These are phyloP conservation scores for Butyriboletus appendiculatus DNA, from an alignment of 1,284 basidiomycete species.

Conservation along the genomic window DNA sequence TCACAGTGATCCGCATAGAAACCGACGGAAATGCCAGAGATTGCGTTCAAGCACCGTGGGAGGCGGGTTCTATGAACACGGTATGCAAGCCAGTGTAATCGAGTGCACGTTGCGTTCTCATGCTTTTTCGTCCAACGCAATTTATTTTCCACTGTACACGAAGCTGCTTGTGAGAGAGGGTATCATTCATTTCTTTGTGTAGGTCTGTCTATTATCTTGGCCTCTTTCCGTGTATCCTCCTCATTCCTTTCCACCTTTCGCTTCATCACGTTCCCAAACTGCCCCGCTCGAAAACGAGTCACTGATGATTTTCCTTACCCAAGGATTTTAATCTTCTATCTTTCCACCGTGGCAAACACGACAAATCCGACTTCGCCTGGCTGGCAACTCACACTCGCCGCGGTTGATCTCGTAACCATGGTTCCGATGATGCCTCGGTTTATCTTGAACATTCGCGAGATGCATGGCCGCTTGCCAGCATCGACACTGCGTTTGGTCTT, in stretches of 20 bases:
- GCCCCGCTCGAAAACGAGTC: too few species aligned
- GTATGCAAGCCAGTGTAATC: too few species aligned
- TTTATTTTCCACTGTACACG: not conserved
- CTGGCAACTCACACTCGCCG: not conserved
- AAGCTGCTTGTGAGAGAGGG: constrained; percentile 5
- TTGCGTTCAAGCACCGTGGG: too few species aligned
- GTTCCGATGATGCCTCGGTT: not conserved
- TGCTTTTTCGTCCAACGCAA: too few species aligned
- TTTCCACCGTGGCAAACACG: not conserved
- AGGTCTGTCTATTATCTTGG: not conserved
- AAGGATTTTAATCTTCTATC: not conserved
- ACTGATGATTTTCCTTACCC: too few species aligned
- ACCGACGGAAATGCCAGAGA: too few species aligned
- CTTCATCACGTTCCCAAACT: too few species aligned
- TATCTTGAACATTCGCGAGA: not conserved
- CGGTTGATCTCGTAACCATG: not conserved
- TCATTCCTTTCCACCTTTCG: too few species aligned
- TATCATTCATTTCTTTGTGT: constrained; percentile 8
- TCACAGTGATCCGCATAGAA: too few species aligned
- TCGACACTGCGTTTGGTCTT: not conserved
- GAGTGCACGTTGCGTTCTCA: too few species aligned
- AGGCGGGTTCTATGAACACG: too few species aligned
- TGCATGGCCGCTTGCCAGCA: not conserved
- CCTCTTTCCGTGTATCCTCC: not conserved
- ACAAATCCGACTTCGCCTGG: not conserved